Evolutionary conservation across 306 rosid genomes (phyloP).

Genomic region (Senna tora): DNA sequence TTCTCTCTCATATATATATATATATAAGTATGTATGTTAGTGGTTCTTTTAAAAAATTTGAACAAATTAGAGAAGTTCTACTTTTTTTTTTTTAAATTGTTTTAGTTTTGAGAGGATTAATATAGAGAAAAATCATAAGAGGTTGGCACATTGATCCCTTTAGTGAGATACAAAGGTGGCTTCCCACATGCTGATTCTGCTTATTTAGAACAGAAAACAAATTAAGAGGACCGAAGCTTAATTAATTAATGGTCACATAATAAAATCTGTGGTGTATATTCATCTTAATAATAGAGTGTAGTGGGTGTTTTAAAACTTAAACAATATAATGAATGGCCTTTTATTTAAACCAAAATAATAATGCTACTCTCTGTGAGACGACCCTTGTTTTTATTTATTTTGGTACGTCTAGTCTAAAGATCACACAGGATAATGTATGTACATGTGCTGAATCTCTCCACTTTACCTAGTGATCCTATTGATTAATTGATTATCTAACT

Average conservation of each 20-base stretch:
- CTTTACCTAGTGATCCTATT: too few species aligned
- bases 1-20: too few species aligned
- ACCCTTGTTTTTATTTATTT: too few species aligned
- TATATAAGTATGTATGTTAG: too few species aligned
- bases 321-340: constrained; percentile 8
- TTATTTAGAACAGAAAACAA: constrained; percentile 41
- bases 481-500: too few species aligned
- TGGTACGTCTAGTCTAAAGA: too few species aligned
- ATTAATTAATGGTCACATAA: constrained; percentile 35
- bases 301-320: constrained; percentile 27
- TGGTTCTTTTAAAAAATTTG: too few species aligned
- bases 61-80: too few species aligned
- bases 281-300: constrained; percentile 27
- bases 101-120: too few species aligned
- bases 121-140: too few species aligned
- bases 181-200: constrained; percentile 42
- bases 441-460: not conserved
- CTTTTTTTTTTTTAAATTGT: too few species aligned
- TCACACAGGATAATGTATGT: not conserved
- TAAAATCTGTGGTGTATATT: constrained; percentile 8
- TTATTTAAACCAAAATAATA: constrained; percentile 25
- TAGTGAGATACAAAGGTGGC: constrained; percentile 38
- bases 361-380: not conserved
- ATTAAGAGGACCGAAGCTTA: constrained; percentile 22
- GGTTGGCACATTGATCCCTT: constrained; percentile 19